phyloP scores from a whole-genome alignment of 805 yeast genomes.

The Candida sanyiensis region DNA sequence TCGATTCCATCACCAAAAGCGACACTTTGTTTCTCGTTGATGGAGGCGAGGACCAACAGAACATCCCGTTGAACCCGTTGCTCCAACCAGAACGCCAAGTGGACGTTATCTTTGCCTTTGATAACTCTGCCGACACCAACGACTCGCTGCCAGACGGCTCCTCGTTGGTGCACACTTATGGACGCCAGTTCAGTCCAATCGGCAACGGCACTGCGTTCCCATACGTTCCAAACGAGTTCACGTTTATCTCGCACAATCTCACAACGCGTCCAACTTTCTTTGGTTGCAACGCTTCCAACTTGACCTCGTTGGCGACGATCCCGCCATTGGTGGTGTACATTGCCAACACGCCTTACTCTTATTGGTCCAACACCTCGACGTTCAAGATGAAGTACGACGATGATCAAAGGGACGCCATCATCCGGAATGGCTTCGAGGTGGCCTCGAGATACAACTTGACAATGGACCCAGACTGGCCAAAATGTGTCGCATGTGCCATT shows the following conservation, averaged over 20 bases:
- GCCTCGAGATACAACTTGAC: constrained; percentile 63
- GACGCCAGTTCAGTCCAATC: constrained; percentile 48
- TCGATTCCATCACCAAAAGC: constrained; percentile 33
- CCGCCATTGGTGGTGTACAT: constrained; percentile 77
- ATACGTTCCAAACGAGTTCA: constrained; percentile 63
- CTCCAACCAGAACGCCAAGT: constrained; percentile 52
- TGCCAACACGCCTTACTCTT: constrained; percentile 67
- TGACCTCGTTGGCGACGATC: constrained; percentile 46
- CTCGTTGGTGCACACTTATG: constrained; percentile 49
- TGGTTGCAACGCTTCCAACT: constrained; percentile 68
- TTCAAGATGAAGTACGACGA: constrained; percentile 56
- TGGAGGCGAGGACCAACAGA: constrained; percentile 66
- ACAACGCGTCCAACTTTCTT: constrained; percentile 72
- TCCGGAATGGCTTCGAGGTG: constrained; percentile 69
- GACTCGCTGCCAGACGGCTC: constrained; percentile 63
- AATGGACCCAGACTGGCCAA: constrained; percentile 59
- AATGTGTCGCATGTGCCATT: constrained; percentile 80
- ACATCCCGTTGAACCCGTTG: constrained; percentile 57
- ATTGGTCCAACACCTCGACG: constrained; percentile 67
- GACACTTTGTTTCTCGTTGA: constrained; percentile 53
- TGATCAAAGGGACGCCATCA: constrained; percentile 51
- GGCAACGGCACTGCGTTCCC: constrained; percentile 65
- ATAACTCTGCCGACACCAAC: constrained; percentile 63
- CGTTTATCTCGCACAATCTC: constrained; percentile 55
- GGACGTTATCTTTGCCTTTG: constrained; percentile 58